These are phyloP conservation scores for Meyerozyma elateridarum DNA, from an alignment of 1,139 yeast species.

Conservation along the genomic window DNA sequence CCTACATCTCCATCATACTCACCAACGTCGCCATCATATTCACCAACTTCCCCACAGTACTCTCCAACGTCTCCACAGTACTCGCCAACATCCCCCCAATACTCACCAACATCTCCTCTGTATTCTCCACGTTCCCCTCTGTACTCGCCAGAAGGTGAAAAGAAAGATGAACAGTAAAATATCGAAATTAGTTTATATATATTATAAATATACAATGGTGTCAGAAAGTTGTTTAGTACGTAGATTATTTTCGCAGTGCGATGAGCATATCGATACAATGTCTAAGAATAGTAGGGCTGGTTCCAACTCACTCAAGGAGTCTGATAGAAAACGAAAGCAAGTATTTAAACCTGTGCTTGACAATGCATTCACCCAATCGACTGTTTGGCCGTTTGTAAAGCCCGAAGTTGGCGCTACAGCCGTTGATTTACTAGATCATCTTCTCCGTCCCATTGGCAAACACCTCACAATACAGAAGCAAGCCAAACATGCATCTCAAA, in stretches of 20 bases:
- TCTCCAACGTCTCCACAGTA: conserved; percentile 21
- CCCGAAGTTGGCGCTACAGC: conserved; percentile 34
- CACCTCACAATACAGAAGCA: conserved; percentile 10
- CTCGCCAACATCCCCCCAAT: conserved; percentile 16
- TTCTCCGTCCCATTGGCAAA: conserved; percentile 33
- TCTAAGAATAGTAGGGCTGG: background rate
- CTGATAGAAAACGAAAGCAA: conserved; percentile 43
- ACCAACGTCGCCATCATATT: conserved; percentile 46
- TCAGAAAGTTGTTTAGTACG: background rate
- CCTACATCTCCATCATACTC: conserved; percentile 55
- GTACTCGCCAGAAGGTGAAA: conserved; percentile 10
- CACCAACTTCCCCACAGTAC: conserved; percentile 29
- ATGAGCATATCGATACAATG: background rate
- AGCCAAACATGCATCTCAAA: conserved; percentile 7
- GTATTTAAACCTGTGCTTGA: conserved; percentile 59
- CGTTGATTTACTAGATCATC: conserved; percentile 33
- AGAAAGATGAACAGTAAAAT: conserved; percentile 5
- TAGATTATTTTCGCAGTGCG: conserved; percentile 2
- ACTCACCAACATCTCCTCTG: conserved; percentile 14
- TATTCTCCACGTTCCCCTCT: conserved; percentile 12
- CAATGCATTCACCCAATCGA: conserved; percentile 51
- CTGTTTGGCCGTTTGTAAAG: conserved; percentile 48
- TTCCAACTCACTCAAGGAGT: conserved; percentile 29
- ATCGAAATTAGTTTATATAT: conserved; percentile 1
- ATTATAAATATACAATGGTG: conserved; percentile 2